Base-by-base conservation (phyloP, 2,329 filamentous ascomycete species). In the Zelopaecilomyces penicillatus region DNA sequence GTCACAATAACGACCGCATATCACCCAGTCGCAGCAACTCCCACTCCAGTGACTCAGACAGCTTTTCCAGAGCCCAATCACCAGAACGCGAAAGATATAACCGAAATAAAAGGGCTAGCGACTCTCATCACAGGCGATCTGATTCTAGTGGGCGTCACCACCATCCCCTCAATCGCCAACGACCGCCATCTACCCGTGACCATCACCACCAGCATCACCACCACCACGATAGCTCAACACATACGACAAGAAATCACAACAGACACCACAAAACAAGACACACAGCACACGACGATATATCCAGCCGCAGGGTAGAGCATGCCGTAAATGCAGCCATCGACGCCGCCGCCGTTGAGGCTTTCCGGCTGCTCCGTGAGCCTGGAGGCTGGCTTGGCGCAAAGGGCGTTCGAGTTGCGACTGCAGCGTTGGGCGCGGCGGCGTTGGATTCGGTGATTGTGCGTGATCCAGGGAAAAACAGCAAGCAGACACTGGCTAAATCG, bases 381-480 rank as follows among this genome's bases (percentile, higher is more conserved):
- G 65, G 65, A 3, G 52, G 55, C 5, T 69, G 66, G 66, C 56
- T 57, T 5, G 63, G 66, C 8, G 57, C 57, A 8, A 69, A 69
- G 45, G 65, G 63, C 12, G 58, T 60, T 27, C 59, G 62, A 30
- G 53, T 69, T 8, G 66, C 64, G 3, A 66, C 66, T 2, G 66
- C 66, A 5, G 66, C 66, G 5, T 39, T 68, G 1, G 62, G 66
- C 31, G 65, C 66, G 2, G 66, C 64, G 4, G 56, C 65, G n/a
- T 56, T 65, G 30, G 65, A 68, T 44, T 59, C 60, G 0, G 63
- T 66, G 33, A 43, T 50, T 11, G 52, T 53, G 39, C 44, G 48
- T 33, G 37, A 45, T 26, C 35, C 29, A 2, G 30, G 43, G 19
- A 45, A 42, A 5, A 50, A 57, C 41, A 38, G 46, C 6, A 64